Percentiles rank a stretch among this genome's conserved stretches.
phyloP scores from a whole-genome alignment of 306 rosid genomes.

The Trifolium subterraneum region DNA sequence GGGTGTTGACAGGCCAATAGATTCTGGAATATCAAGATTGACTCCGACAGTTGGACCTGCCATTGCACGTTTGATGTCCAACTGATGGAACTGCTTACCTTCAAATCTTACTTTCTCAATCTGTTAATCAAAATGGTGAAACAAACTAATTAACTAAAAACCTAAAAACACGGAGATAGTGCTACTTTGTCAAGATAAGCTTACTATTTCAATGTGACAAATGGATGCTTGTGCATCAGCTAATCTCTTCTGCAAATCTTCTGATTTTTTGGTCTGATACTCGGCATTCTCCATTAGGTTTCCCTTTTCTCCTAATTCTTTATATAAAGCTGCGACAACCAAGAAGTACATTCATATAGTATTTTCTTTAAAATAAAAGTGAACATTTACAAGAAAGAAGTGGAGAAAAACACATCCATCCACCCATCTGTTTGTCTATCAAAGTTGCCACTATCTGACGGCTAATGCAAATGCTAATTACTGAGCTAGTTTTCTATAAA shows the following conservation, averaged over 20 bases:
- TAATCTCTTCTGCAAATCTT: slow-evolving; percentile 76
- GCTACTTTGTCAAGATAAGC: slow-evolving; percentile 39
- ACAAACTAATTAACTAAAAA: slow-evolving; percentile 17
- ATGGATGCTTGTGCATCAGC: slow-evolving; percentile 82
- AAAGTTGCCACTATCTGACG: background rate
- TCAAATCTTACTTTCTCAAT: slow-evolving; percentile 65
- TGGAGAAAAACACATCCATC: slow-evolving; percentile 15
- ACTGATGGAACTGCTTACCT: slow-evolving; percentile 57
- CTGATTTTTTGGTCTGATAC: slow-evolving; percentile 67
- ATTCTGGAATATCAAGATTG: slow-evolving; percentile 92
- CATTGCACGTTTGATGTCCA: slow-evolving; percentile 64
- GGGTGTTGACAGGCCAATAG: slow-evolving; percentile 74
- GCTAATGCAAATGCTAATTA: background rate
- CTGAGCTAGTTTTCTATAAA: background rate
- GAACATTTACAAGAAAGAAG: slow-evolving; percentile 25
- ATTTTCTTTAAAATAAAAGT: background rate
- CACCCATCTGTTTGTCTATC: background rate
- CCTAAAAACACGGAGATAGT: slow-evolving; percentile 27
- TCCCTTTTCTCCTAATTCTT: slow-evolving; percentile 89
- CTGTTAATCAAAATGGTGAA: slow-evolving; percentile 53
- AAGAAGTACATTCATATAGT: background rate
- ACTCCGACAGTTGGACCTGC: slow-evolving; percentile 59
- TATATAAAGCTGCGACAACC: slow-evolving; percentile 71
- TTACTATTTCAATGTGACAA: slow-evolving; percentile 87
- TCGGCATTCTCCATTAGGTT: slow-evolving; percentile 90